Percentiles rank a stretch among this genome's conserved stretches.
phyloP scores from a whole-genome alignment of 2,329 filamentous ascomycete genomes.

The Pseudogymnoascus sp. region DNA sequence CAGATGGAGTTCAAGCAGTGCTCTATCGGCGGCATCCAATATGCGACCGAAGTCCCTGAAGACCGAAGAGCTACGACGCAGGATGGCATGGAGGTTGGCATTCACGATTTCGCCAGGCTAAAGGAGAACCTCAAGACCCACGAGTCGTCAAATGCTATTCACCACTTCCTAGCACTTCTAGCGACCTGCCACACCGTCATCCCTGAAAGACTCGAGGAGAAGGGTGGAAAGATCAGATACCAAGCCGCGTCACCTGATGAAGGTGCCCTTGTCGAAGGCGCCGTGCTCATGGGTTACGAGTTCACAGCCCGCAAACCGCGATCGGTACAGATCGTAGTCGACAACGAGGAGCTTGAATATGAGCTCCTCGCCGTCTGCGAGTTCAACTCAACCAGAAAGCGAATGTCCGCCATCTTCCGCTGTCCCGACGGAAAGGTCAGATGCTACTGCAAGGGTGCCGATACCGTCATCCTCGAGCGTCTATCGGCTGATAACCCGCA shows the following conservation, averaged over 20 bases:
- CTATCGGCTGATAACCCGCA: constrained; percentile 75
- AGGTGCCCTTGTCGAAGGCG: constrained; percentile 91
- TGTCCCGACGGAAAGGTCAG: constrained; percentile 93
- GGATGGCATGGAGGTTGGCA: constrained; percentile 65
- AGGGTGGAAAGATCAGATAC: constrained; percentile 80
- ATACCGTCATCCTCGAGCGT: constrained; percentile 94
- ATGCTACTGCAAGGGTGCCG: constrained; percentile 91
- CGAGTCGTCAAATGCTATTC: constrained; percentile 50
- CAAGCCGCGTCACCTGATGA: constrained; percentile 97
- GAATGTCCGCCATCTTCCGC: constrained; percentile 96
- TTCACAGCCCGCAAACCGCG: constrained; percentile 87
- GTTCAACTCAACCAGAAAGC: constrained; percentile 95
- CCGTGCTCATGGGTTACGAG: constrained; percentile 74
- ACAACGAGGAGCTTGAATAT: constrained; percentile 69
- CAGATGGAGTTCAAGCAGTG: constrained; percentile 98
- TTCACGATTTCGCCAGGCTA: constrained; percentile 61
- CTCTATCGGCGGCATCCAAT: constrained; percentile 87
- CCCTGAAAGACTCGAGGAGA: constrained; percentile 75
- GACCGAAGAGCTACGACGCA: constrained; percentile 74
- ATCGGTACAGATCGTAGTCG: constrained; percentile 74
- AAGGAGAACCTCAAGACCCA: constrained; percentile 53
- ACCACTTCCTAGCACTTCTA: constrained; percentile 82
- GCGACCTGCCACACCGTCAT: constrained; percentile 96
- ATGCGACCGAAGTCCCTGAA: constrained; percentile 85
- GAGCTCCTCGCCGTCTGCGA: constrained; percentile 95